Base-by-base conservation (phyloP, 2,329 filamentous ascomycete species). In the Scytalidium sp. region DNA sequence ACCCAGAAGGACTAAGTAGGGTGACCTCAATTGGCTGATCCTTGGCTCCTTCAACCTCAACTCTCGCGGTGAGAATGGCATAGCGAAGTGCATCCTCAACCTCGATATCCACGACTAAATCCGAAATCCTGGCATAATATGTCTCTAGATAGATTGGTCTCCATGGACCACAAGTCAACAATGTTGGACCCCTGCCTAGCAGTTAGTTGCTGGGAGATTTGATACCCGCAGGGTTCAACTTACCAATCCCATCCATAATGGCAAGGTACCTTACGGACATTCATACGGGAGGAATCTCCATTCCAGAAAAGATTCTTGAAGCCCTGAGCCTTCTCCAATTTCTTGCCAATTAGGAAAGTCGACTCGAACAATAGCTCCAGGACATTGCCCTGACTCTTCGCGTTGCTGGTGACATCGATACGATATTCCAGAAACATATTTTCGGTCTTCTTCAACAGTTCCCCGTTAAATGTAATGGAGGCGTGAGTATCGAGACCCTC, bases 151-250 rank as follows among this genome's bases (percentile, higher is more conserved):
- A 75, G 27, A 90, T 75, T 1, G 84, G 80, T 50, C 84, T 75
- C 87, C 87, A 92, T 0, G 83, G 83, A 3, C 84, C 84, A 46
- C 80, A 84, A 2, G 83, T 84, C 45, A 85, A 62, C 17, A 86
- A 70, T 2, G 73, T 71, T 49, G 84, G 83, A n/a, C 84, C 84
- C 84, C 32, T 36, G 17, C 17, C 17, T n/a, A 15, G 17, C n/a
- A n/a, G n/a, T n/a, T n/a, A n/a, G n/a, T n/a, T n/a, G n/a, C n/a
- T n/a, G n/a, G n/a, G n/a, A n/a, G n/a, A n/a, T n/a, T n/a, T n/a
- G n/a, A n/a, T n/a, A n/a, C n/a, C n/a, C 7, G 17, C 32, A 9
- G 5, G 7, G 13, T 4, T 15, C 5, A 36, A 36, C 32, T 36
- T n/a, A 36, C 32, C 84, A 87, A 59, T 87, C 84, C 83, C 83